phyloP scores from a whole-genome alignment of 2,329 filamentous ascomycete species.

The Fusarium austroafricanum region DNA sequence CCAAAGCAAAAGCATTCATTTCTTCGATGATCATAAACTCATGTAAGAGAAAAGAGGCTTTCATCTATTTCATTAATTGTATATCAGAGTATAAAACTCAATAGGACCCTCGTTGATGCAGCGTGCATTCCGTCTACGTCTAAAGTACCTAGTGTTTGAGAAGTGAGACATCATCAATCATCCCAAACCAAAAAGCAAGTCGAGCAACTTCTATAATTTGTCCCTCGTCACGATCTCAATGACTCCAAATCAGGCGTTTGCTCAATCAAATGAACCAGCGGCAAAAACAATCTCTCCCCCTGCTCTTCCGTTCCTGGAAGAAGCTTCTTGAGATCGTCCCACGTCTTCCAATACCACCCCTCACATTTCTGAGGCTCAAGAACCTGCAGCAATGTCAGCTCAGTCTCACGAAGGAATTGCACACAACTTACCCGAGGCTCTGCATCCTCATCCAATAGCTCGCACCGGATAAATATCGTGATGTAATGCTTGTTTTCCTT shows the following conservation, averaged over 20 bases:
- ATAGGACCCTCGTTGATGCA: too few relatives aligned
- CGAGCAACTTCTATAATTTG: background rate
- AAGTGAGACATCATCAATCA: background rate
- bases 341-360: constrained; percentile 61
- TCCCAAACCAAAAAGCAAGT: too few relatives aligned
- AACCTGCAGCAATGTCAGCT: constrained; percentile 42
- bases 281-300: constrained; percentile 48
- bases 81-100: too few relatives aligned
- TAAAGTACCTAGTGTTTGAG: background rate
- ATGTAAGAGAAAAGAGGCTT: background rate
- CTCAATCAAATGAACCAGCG: constrained; percentile 48
- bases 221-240: constrained; percentile 17
- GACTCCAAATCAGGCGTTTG: constrained; percentile 37
- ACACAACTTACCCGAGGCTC: constrained; percentile 66
- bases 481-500: constrained; percentile 76
- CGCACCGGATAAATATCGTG: constrained; percentile 74
- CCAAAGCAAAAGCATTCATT: too few relatives aligned
- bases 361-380: constrained; percentile 64
- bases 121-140: too few relatives aligned
- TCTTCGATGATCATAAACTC: background rate
- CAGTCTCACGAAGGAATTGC: too few relatives aligned
- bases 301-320: constrained; percentile 22
- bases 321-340: constrained; percentile 55
- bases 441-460: constrained; percentile 58
- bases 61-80: too few relatives aligned